Conservation (phyloP, 2,329 filamentous ascomycete species). For the Ophiostoma ulmi region DNA sequence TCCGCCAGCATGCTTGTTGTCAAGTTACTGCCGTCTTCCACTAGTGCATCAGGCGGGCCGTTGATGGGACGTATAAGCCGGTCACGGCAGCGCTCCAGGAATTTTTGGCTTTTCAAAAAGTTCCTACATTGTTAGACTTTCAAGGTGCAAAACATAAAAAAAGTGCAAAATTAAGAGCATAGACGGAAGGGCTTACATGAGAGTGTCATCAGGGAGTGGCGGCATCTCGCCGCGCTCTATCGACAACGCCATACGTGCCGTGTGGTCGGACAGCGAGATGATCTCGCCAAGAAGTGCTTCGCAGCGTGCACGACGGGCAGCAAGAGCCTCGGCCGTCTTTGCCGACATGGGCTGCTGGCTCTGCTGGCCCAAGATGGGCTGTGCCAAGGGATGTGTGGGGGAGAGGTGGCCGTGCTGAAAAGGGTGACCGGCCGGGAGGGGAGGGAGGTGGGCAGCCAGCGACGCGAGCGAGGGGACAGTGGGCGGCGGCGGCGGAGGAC, state of each 20-base stretch:
- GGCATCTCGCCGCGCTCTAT: constrained; percentile 30
- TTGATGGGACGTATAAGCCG: constrained; percentile 21
- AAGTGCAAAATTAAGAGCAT: not conserved
- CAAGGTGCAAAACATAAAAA: not conserved
- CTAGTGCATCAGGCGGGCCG: constrained; percentile 18
- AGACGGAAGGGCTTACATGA: constrained; percentile 19
- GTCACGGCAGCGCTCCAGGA: constrained; percentile 28
- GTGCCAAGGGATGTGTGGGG: not conserved
- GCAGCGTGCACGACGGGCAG: constrained; percentile 25
- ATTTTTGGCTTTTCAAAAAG: constrained; percentile 27
- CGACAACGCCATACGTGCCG: constrained; percentile 40
- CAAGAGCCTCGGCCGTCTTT: constrained; percentile 25
- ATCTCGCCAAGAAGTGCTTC: constrained; percentile 37
- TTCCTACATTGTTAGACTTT: constrained; percentile 17
- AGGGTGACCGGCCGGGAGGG: constrained; percentile 17
- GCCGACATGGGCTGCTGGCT: constrained; percentile 22
- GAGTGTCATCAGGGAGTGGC: constrained; percentile 25
- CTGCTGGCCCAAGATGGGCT: constrained; percentile 8
- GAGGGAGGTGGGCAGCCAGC: constrained; percentile 25
- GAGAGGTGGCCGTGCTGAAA: constrained; percentile 16
- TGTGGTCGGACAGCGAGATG: constrained; percentile 41
- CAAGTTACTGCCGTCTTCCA: constrained; percentile 20
- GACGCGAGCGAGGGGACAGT: constrained; percentile 23
- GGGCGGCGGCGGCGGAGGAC: constrained; percentile 27
- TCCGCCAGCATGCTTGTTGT: constrained; percentile 23